These are phyloP conservation scores for Zoysia pacifica DNA, from an alignment of 176 grass and related monocot genomes.

Conservation along the genomic window DNA sequence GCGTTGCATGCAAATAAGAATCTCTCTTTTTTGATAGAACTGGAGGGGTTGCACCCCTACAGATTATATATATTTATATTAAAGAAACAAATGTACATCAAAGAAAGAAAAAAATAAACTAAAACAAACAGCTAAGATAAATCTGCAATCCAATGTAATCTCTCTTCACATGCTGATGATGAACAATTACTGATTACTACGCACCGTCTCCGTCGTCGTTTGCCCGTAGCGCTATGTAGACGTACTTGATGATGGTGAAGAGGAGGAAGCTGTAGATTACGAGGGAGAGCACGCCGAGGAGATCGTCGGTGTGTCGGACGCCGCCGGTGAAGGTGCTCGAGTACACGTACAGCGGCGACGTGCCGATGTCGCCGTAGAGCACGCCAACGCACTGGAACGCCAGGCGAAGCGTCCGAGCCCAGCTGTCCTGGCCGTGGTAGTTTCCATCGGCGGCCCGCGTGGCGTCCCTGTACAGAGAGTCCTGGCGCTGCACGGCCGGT, in stretches of 20 bases:
- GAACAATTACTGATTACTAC: too few species aligned
- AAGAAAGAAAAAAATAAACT: too few species aligned
- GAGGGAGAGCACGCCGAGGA: slow-evolving; percentile 73
- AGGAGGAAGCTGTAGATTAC: slow-evolving; percentile 70
- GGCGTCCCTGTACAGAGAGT: slow-evolving; percentile 57
- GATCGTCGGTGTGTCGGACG: slow-evolving; percentile 50
- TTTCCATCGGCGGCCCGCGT: slow-evolving; percentile 19
- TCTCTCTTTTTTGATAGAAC: too few species aligned
- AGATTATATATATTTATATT: too few species aligned
- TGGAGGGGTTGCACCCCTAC: too few species aligned
- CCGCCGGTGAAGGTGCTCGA: slow-evolving; percentile 65
- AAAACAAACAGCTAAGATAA: too few species aligned
- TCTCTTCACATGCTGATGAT: too few species aligned
- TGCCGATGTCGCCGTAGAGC: slow-evolving; percentile 75
- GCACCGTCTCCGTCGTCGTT: slow-evolving; percentile 69
- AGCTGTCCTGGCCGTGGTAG: slow-evolving; percentile 12
- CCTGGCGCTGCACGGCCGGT: slow-evolving; percentile 44
- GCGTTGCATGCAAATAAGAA: neutral
- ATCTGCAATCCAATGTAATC: too few species aligned
- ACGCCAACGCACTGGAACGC: slow-evolving; percentile 75
- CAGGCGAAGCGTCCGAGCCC: slow-evolving; percentile 44
- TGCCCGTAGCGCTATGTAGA: slow-evolving; percentile 63
- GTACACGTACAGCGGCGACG: slow-evolving; percentile 73
- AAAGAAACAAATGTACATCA: too few species aligned
- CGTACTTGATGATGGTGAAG: slow-evolving; percentile 66